Percentiles rank a stretch among this genome's conserved stretches.
These are phyloP conservation scores for Plasmodium inui DNA, from an alignment of 169 alveolate genomes.

Conservation along the genomic window DNA sequence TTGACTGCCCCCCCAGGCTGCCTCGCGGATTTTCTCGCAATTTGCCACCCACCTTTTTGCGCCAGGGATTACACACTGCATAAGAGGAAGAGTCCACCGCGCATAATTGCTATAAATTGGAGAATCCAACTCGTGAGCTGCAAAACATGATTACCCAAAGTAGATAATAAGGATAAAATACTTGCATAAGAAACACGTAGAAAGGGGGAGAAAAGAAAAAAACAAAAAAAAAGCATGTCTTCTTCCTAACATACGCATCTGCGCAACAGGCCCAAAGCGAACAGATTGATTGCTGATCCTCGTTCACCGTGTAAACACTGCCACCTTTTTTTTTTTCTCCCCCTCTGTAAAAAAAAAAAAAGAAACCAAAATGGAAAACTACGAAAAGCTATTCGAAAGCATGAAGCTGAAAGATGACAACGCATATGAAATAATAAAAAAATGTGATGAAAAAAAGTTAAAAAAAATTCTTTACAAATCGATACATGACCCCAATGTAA, in stretches of 20 bases:
- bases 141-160: neutral
- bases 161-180: neutral
- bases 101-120: neutral
- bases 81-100: neutral
- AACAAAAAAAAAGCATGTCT: neutral
- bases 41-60: neutral
- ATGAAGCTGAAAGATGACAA: constrained; percentile 51
- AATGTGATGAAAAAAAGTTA: constrained; percentile 61
- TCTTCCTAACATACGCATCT: neutral
- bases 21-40: neutral
- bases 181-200: neutral
- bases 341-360: neutral
- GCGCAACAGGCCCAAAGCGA: neutral
- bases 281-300: neutral
- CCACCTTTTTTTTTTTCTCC: neutral
- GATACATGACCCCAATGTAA: constrained; percentile 66
- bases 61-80: neutral
- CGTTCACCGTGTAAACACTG: neutral
- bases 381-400: constrained; percentile 52
- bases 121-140: neutral
- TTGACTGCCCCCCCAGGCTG: neutral
- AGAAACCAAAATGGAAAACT: constrained; percentile 50
- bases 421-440: constrained; percentile 70
- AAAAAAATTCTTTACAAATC: constrained; percentile 69
- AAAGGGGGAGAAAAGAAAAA: neutral